phyloP scores from a whole-genome alignment of 805 yeast species.

The Nakazawaea ernobii region DNA sequence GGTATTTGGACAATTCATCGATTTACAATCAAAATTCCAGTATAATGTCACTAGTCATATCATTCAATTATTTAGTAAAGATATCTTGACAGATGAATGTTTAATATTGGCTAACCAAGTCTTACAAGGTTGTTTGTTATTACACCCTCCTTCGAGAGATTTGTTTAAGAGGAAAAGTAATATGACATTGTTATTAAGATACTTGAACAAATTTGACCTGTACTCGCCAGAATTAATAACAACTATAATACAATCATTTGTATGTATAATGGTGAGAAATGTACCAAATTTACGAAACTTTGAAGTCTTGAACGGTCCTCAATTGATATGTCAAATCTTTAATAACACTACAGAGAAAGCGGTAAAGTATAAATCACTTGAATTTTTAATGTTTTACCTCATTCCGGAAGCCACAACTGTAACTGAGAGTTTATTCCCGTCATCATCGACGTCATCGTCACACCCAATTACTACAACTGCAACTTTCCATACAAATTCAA shows the following conservation, averaged over 20 bases:
- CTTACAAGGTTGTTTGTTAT: conserved; percentile 53
- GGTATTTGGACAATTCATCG: conserved; percentile 32
- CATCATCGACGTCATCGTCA: not conserved
- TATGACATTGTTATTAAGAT: conserved; percentile 28
- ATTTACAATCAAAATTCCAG: conserved; percentile 47
- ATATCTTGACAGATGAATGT: conserved; percentile 13
- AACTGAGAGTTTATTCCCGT: not conserved
- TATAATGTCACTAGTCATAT: conserved; percentile 40
- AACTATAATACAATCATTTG: conserved; percentile 46
- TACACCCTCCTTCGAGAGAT: conserved; percentile 51
- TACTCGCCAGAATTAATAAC: conserved; percentile 22
- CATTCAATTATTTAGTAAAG: conserved; percentile 18
- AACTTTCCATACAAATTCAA: too few species aligned
- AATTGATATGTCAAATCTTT: conserved; percentile 41
- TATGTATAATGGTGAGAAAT: conserved; percentile 52
- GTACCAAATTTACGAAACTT: conserved; percentile 53
- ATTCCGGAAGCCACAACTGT: conserved; percentile 44
- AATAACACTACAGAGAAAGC: conserved; percentile 37
- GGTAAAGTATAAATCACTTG: conserved; percentile 58
- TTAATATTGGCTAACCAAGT: conserved; percentile 27
- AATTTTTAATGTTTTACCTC: conserved; percentile 63
- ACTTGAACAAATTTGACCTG: conserved; percentile 15
- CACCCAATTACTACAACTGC: too few species aligned
- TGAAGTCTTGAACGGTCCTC: conserved; percentile 52
- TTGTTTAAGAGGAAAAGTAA: conserved; percentile 38